phyloP scores from a whole-genome alignment of 225 moss, liverwort and hornwort species.

The Climacium dendroides region DNA sequence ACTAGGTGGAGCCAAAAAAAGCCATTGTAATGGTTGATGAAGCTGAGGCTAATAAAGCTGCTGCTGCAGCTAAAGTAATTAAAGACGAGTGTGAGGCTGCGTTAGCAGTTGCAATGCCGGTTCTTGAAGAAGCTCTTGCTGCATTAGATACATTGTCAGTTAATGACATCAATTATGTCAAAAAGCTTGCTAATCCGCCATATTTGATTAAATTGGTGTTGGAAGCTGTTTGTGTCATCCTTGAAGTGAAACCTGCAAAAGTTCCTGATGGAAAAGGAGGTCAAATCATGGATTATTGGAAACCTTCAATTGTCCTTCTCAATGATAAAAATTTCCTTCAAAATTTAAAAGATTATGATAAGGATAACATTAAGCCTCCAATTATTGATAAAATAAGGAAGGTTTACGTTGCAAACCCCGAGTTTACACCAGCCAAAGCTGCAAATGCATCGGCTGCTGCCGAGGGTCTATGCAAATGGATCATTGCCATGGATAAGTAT shows the following conservation, averaged over 20 bases:
- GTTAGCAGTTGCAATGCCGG: conserved; percentile 64
- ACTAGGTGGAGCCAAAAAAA: conserved; percentile 80
- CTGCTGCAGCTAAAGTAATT: conserved; percentile 66
- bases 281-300: conserved; percentile 76
- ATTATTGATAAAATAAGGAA: conserved; percentile 76
- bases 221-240: conserved; percentile 79
- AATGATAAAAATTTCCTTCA: conserved; percentile 82
- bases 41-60: conserved; percentile 72
- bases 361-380: conserved; percentile 69
- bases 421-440: conserved; percentile 81
- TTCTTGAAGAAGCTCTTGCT: conserved; percentile 68
- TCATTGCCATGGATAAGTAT: conserved; percentile 89
- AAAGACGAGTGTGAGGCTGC: conserved; percentile 92
- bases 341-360: conserved; percentile 56
- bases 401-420: conserved; percentile 51
- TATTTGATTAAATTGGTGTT: conserved; percentile 77
- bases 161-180: conserved; percentile 90
- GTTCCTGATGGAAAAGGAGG: conserved; percentile 86
- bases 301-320: conserved; percentile 59
- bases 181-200: conserved; percentile 78
- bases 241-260: conserved; percentile 77
- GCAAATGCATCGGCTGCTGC: conserved; percentile 91
- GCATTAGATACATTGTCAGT: conserved; percentile 72
- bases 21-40: conserved; percentile 73
- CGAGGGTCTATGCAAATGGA: conserved; percentile 92